Evolutionary conservation across 108 stramenopile genomes (phyloP), one percentile per base, ranked within the genome.

Genomic region (Cyclostephanos tholiformis): DNA sequence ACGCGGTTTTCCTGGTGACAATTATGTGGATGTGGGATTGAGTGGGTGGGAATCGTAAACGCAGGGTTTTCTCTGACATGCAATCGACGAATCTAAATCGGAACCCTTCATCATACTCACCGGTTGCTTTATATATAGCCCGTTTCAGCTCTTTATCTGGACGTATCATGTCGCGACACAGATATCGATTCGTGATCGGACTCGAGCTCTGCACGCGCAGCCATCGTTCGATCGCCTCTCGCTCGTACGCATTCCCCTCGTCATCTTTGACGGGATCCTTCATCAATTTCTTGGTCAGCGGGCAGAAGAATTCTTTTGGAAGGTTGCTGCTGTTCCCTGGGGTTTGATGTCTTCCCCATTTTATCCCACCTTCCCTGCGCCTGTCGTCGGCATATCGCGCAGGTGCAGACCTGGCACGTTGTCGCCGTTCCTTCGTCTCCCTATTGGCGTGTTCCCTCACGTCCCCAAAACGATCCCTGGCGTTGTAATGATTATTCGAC

Each of bases 221-320:
- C 91, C 91, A 92, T 26, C 67, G 43, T 36, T 77, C 79, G 16
- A 92, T 92, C 30, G 88, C 91, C 52, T 76, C 81, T 56, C 91
- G 77, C 61, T 95, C 94, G 70, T 93, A 95, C 1, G 88, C 85
- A 67, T 92, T 87, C 0, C 94, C 94, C 55, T 95, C 94, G 7
- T 81, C 55, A 12, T 92, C 92, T 35, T 83, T 71, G 26, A 92
- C 94, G 16, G 94, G 94, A 73, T 95, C 91, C 41, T 77, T 74
- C 87, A 93, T 89, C 8, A 89, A 13, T 46, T 72, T 83, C 61
- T 82, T 72, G 12, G 92, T 91, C 26, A 95, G 89, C 10, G 88
- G 89, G 67, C 94, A 95, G 52, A 43, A 65, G 56, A 84, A 77
- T 56, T 84, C 83, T 55, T 74, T 60, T 9, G 83, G 79, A 23